phyloP scores from a whole-genome alignment of 2,329 filamentous ascomycete genomes.

The Paradendryphiella salina region DNA sequence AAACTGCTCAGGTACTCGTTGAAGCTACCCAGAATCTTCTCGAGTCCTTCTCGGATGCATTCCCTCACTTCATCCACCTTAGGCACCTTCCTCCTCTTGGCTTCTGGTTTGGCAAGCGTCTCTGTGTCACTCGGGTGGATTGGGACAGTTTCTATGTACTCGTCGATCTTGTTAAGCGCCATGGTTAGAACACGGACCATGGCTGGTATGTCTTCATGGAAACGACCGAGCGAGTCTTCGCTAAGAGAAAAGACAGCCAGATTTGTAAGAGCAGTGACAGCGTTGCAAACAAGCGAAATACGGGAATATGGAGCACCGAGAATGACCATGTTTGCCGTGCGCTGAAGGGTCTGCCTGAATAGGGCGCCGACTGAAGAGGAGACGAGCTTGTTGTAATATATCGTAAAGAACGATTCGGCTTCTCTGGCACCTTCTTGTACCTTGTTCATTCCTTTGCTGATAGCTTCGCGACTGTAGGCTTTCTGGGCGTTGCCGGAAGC shows the following conservation, averaged over 20 bases:
- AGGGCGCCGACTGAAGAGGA: slow-evolving; percentile 62
- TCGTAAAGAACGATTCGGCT: slow-evolving; percentile 29
- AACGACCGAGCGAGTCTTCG: slow-evolving; percentile 84
- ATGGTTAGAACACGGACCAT: slow-evolving; percentile 74
- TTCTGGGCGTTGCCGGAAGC: slow-evolving; percentile 40
- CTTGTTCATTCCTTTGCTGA: slow-evolving; percentile 40
- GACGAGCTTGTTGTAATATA: slow-evolving; percentile 35
- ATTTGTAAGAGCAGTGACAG: slow-evolving; percentile 68
- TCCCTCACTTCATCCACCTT: slow-evolving; percentile 73
- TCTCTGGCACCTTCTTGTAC: slow-evolving; percentile 37
- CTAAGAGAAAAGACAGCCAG: slow-evolving; percentile 72
- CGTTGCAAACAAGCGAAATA: slow-evolving; percentile 48
- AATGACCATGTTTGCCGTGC: slow-evolving; percentile 67
- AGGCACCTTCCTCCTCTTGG: slow-evolving; percentile 48
- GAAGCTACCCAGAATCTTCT: slow-evolving; percentile 70
- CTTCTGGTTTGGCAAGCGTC: slow-evolving; percentile 53
- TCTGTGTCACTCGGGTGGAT: slow-evolving; percentile 80
- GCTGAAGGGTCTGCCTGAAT: slow-evolving; percentile 71
- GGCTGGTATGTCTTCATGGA: slow-evolving; percentile 75
- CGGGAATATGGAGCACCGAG: slow-evolving; percentile 75
- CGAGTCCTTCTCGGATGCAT: slow-evolving; percentile 66
- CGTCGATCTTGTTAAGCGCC: slow-evolving; percentile 70
- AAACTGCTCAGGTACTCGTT: slow-evolving; percentile 73
- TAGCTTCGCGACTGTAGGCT: slow-evolving; percentile 42
- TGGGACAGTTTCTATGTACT: slow-evolving; percentile 62